Percentiles rank a stretch among this genome's conserved stretches.
Evolutionary conservation across 2,329 filamentous ascomycete genomes (phyloP).

Genomic region (Talaromyces sp.): DNA sequence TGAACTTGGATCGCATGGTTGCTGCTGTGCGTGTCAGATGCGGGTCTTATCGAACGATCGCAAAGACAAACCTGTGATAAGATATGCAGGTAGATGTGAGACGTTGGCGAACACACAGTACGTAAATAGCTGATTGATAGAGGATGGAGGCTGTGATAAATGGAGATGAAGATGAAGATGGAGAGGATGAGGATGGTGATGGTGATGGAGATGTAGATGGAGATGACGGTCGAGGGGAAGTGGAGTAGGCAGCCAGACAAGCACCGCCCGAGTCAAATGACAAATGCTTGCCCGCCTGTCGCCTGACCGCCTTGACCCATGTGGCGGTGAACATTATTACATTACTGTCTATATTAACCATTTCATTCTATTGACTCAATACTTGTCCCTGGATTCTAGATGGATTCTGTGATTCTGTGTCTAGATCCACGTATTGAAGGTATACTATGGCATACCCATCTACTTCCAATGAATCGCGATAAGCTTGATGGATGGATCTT

Average conservation of each 20-base stretch:
- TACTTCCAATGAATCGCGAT: not conserved
- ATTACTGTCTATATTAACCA: no score
- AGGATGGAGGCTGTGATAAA: conserved; percentile 19
- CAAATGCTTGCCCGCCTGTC: conserved; percentile 4
- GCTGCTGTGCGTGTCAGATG: not conserved
- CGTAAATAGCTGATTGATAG: not conserved
- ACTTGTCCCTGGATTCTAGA: not conserved
- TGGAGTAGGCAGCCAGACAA: conserved; percentile 18
- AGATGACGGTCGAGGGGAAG: conserved; percentile 6
- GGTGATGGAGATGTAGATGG: conserved; percentile 27
- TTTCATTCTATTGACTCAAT: not conserved
- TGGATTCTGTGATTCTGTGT: not conserved
- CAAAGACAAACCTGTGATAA: not conserved
- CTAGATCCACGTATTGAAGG: no score
- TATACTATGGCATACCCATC: no score
- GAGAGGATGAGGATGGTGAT: conserved; percentile 26
- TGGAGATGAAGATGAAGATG: conserved; percentile 18
- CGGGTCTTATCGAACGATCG: not conserved
- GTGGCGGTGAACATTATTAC: not conserved
- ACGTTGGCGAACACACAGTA: not conserved
- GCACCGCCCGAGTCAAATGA: conserved; percentile 7
- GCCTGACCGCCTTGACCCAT: conserved; percentile 9
- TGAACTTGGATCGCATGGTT: conserved; percentile 98
- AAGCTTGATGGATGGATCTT: not conserved
- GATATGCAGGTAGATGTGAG: not conserved